phyloP scores from a whole-genome alignment of 148 eudicot genomes.

The Selenicereus undatus region DNA sequence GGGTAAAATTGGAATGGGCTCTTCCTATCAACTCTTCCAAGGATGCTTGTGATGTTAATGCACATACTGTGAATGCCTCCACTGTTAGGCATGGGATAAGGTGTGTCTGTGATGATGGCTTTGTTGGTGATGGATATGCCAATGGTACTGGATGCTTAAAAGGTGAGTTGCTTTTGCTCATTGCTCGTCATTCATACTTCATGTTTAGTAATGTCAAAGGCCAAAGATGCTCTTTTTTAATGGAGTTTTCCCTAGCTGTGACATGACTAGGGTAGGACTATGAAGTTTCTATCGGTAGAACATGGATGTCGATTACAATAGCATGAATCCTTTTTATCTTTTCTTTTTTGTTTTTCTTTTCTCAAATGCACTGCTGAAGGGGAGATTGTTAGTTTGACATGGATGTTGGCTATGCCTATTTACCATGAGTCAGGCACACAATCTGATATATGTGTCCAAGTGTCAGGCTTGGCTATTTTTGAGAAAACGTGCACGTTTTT shows the following conservation, averaged over 20 bases:
- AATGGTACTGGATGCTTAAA: constrained; percentile 63
- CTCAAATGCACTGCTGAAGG: not conserved
- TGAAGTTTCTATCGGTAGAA: not conserved
- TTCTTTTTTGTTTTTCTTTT: too few species aligned
- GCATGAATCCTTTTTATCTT: not conserved
- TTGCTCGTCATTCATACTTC: not conserved
- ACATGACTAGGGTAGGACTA: not conserved
- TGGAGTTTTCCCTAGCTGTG: not conserved
- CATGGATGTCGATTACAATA: not conserved
- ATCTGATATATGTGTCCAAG: not conserved
- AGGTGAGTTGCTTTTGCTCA: constrained; percentile 38
- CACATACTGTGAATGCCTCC: constrained; percentile 50
- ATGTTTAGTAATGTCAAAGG: not conserved
- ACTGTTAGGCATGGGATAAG: constrained; percentile 54
- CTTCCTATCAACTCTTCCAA: constrained; percentile 40
- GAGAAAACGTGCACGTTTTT: not conserved
- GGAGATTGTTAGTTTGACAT: not conserved
- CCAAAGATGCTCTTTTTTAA: not conserved
- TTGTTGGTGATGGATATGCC: constrained; percentile 66
- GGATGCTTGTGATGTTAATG: constrained; percentile 49
- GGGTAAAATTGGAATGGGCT: constrained; percentile 84
- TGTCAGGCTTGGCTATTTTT: not conserved
- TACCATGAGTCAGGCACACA: not conserved
- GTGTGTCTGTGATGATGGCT: constrained; percentile 68
- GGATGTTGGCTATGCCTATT: not conserved